A percentile compares a stretch with the other conserved stretches of the same genome.
These are phyloP conservation scores for Turritis glabra DNA, from an alignment of 345 rosid species.

Conservation along the genomic window DNA sequence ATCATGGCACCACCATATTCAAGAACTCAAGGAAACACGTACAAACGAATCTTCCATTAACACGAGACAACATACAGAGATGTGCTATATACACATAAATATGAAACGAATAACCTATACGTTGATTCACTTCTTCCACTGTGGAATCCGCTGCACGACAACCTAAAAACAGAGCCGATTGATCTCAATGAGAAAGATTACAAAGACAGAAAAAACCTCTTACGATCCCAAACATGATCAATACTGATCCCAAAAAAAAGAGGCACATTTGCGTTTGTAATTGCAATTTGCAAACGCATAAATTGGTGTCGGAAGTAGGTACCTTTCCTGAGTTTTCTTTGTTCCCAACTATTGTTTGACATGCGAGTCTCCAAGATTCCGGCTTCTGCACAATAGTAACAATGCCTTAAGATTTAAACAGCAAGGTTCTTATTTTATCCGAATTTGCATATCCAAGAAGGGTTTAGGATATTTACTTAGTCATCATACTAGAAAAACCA, in stretches of 20 bases:
- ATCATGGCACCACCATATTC: not conserved
- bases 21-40: not conserved
- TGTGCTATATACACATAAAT: slow-evolving; percentile 15
- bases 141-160: slow-evolving; percentile 83
- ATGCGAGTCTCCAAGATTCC: slow-evolving; percentile 89
- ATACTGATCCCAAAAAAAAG: not conserved
- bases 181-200: slow-evolving; percentile 18
- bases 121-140: slow-evolving; percentile 71
- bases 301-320: not conserved
- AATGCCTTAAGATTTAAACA: not conserved
- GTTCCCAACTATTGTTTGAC: slow-evolving; percentile 91
- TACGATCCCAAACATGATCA: not conserved
- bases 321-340: slow-evolving; percentile 89
- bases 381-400: slow-evolving; percentile 54
- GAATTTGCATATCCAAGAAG: not conserved
- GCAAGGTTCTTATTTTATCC: not conserved
- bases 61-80: not conserved
- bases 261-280: not conserved
- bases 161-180: slow-evolving; percentile 46
- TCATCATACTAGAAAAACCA: not conserved
- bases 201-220: not conserved
- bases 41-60: not conserved
- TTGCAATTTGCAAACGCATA: not conserved
- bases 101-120: not conserved
- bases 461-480: not conserved